Evolutionary conservation across 805 yeast species (phyloP).

Genomic region (Scheffersomyces amazonensis): DNA sequence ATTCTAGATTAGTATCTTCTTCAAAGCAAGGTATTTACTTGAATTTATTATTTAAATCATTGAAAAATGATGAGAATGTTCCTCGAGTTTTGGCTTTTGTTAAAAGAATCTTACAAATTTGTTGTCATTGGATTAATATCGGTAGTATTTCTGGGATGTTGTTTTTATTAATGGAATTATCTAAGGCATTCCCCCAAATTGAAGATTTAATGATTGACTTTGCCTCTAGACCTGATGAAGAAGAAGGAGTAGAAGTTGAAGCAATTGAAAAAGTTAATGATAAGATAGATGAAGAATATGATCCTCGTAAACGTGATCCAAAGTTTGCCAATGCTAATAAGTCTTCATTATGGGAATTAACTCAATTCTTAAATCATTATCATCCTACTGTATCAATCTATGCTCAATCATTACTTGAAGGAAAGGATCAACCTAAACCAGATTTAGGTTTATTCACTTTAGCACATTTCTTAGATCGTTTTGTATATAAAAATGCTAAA

Average conservation of each 20-base stretch:
- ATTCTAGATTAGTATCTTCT: conserved; percentile 76
- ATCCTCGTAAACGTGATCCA: conserved; percentile 92
- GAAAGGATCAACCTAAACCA: conserved; percentile 63
- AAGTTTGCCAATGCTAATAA: conserved; percentile 78
- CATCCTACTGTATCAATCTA: conserved; percentile 90
- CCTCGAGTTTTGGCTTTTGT: conserved; percentile 83
- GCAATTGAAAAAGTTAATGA: conserved; percentile 20
- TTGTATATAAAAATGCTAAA: conserved; percentile 91
- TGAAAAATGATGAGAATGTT: conserved; percentile 64
- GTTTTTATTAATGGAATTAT: conserved; percentile 67
- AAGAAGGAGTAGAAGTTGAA: conserved; percentile 25
- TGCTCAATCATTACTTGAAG: conserved; percentile 61
- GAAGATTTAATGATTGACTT: conserved; percentile 56
- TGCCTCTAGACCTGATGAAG: conserved; percentile 46
- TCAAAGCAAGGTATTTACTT: conserved; percentile 92
- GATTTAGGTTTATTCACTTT: conserved; percentile 87
- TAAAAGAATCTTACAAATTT: conserved; percentile 83
- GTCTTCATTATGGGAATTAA: conserved; percentile 84
- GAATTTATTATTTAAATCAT: conserved; percentile 78
- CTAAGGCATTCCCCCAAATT: conserved; percentile 61
- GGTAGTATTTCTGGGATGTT: conserved; percentile 88
- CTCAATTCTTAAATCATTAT: conserved; percentile 71
- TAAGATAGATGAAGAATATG: conserved; percentile 45
- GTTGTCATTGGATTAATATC: conserved; percentile 80
- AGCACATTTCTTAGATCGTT: conserved; percentile 89